Percentiles rank a stretch among this genome's conserved stretches.
phyloP scores from a whole-genome alignment of 805 yeast species.

The Yarrowia sp. region DNA sequence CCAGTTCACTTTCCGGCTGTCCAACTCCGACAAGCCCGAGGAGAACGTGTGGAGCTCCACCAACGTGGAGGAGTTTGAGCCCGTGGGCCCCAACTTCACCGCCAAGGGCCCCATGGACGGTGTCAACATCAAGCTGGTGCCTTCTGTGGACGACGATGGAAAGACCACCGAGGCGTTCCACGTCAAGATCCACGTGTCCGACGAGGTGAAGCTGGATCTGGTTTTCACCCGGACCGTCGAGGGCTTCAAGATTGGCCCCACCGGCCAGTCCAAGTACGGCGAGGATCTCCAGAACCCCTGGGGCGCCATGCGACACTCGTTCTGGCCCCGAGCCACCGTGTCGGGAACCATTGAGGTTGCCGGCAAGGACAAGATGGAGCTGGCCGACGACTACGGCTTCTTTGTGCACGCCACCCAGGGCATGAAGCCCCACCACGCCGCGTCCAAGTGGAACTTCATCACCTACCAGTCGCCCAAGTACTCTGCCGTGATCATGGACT shows the following conservation, averaged over 20 bases:
- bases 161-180: conserved; percentile 37
- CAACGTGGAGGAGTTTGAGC: conserved; percentile 70
- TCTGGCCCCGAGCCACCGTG: conserved; percentile 88
- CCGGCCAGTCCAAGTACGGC: conserved; percentile 85
- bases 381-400: conserved; percentile 53
- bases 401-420: conserved; percentile 97
- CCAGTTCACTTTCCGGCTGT: conserved; percentile 87
- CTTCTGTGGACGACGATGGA: conserved; percentile 49
- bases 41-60: conserved; percentile 86
- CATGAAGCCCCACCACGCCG: conserved; percentile 99
- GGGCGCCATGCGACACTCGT: conserved; percentile 95
- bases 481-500: conserved; percentile 88
- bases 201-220: conserved; percentile 69
- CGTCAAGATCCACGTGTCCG: conserved; percentile 60
- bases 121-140: conserved; percentile 58
- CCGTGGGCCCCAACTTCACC: conserved; percentile 70
- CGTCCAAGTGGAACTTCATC: conserved; percentile 92
- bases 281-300: conserved; percentile 80
- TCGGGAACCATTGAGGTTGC: conserved; percentile 57
- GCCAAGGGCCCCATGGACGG: conserved; percentile 54
- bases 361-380: conserved; percentile 12
- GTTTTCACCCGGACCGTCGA: conserved; percentile 58
- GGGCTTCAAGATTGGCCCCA: conserved; percentile 85
- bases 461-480: conserved; percentile 76
- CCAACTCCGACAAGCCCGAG: conserved; percentile 50